Percentiles rank a stretch among this genome's conserved stretches.
phyloP scores from a whole-genome alignment of 2,329 filamentous ascomycete genomes.

The Colletotrichum sojae region DNA sequence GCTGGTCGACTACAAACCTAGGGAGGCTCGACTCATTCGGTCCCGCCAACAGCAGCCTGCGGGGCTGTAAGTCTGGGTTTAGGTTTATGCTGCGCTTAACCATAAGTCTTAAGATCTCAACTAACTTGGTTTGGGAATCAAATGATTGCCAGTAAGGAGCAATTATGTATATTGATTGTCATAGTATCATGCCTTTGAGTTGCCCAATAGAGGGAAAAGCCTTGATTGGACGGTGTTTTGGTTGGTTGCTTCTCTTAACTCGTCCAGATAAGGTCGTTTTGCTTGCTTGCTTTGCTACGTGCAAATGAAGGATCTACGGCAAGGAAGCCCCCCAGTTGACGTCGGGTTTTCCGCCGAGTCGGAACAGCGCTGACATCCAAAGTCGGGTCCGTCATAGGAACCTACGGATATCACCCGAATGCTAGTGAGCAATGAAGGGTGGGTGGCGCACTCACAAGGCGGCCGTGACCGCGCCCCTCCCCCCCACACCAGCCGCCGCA shows the following conservation, averaged over 20 bases:
- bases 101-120: neutral
- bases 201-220: neutral
- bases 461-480: neutral
- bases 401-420: conserved; percentile 13
- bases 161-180: neutral
- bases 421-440: neutral
- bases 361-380: neutral
- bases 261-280: conserved; percentile 8
- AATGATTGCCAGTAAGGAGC: neutral
- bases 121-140: neutral
- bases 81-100: neutral
- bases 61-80: neutral
- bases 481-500: conserved; percentile 10
- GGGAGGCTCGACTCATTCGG: neutral
- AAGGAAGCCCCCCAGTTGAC: conserved; percentile 4
- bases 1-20: neutral
- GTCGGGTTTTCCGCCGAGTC: neutral
- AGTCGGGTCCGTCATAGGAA: neutral
- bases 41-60: neutral
- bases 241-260: conserved; percentile 1
- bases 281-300: conserved; percentile 2
- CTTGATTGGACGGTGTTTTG: neutral
- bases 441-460: neutral
- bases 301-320: conserved; percentile 18
- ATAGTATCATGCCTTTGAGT: conserved; percentile 9